Evolutionary conservation across 2,329 filamentous ascomycete genomes (phyloP).

Genomic region (Setomelanomma holmii): DNA sequence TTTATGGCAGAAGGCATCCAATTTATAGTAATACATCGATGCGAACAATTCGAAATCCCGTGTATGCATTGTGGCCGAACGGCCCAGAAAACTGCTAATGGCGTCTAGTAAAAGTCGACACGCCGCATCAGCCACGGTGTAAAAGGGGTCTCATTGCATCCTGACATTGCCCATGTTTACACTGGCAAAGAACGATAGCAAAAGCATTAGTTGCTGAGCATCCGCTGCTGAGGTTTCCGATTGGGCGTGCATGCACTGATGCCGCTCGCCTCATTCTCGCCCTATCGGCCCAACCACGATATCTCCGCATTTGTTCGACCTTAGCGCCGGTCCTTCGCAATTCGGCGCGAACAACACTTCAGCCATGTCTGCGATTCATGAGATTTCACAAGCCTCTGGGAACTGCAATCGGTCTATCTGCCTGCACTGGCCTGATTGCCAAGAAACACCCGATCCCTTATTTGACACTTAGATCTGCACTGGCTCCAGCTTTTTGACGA

Average conservation of each 20-base stretch:
- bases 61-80: too few relatives aligned
- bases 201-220: not conserved
- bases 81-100: too few relatives aligned
- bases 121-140: not conserved
- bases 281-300: conserved; percentile 33
- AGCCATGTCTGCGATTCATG: conserved; percentile 30
- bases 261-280: conserved; percentile 40
- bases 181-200: conserved; percentile 10
- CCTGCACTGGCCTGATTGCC: too few relatives aligned
- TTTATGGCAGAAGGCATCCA: too few relatives aligned
- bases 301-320: conserved; percentile 10
- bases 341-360: conserved; percentile 16
- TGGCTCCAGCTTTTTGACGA: too few relatives aligned
- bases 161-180: conserved; percentile 3
- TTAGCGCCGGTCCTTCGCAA: conserved; percentile 7
- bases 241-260: conserved; percentile 37
- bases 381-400: too few relatives aligned
- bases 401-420: too few relatives aligned
- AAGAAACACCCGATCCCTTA: too few relatives aligned
- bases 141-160: not conserved
- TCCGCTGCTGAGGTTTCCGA: conserved; percentile 12
- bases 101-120: not conserved
- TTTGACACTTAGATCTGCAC: too few relatives aligned
- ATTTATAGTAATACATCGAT: too few relatives aligned
- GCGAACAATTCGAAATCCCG: too few relatives aligned